Conservation (phyloP, 2,329 filamentous ascomycete species). For the Madurella fahalii region DNA sequence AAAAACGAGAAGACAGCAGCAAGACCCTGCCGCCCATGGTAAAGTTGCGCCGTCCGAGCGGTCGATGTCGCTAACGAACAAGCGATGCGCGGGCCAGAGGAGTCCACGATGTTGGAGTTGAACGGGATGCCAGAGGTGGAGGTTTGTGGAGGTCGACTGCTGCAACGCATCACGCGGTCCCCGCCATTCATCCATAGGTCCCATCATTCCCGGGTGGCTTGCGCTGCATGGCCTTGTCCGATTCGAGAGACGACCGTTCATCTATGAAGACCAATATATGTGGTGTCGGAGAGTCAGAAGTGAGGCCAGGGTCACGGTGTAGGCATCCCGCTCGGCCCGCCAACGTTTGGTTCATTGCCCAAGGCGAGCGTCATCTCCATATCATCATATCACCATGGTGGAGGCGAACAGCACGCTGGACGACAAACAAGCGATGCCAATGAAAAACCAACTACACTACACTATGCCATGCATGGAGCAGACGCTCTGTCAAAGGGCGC, state of each 20-base stretch:
- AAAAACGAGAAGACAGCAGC: not conserved
- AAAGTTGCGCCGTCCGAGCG: not conserved
- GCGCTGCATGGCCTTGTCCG: not conserved
- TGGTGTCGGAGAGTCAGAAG: not conserved
- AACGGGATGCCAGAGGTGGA: slow-evolving; percentile 1
- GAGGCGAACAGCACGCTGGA: not conserved
- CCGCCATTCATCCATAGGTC: slow-evolving; percentile 4
- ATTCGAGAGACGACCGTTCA: not conserved
- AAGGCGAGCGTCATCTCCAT: not conserved
- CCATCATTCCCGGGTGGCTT: slow-evolving; percentile 5
- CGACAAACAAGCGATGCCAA: not conserved
- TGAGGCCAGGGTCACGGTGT: not conserved
- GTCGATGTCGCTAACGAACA: not conserved
- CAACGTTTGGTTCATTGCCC: not conserved
- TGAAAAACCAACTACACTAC: too few species aligned
- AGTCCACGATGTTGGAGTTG: not conserved
- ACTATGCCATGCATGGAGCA: not conserved
- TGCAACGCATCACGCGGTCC: slow-evolving; percentile 20
- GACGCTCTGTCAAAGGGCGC: not conserved
- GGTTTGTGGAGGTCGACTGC: slow-evolving; percentile 9
- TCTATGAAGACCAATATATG: not conserved
- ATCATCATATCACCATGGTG: not conserved
- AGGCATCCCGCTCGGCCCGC: not conserved
- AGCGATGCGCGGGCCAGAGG: not conserved
- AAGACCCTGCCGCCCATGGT: slow-evolving; percentile 5